These are phyloP conservation scores for Mortierella sp. DNA, from an alignment of 371 early-diverging fungal species.

Conservation along the genomic window DNA sequence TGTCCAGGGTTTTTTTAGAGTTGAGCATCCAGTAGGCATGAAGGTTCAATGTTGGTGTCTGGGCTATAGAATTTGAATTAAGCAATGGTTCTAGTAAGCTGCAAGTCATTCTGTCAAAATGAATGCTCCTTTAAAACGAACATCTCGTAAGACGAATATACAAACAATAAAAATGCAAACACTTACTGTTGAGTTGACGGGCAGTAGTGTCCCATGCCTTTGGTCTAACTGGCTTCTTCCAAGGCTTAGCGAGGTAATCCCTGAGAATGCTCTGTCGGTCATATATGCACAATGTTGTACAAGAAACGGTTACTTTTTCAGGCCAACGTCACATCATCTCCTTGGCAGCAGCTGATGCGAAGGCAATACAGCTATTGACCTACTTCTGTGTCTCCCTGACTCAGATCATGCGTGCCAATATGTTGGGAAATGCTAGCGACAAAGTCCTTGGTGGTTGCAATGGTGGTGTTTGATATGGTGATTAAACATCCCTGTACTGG, in stretches of 20 bases:
- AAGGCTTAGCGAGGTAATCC: background rate
- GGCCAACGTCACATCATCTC: background rate
- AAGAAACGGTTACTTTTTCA: background rate
- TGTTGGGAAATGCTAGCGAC: conserved; percentile 19
- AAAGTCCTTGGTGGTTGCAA: conserved; percentile 10
- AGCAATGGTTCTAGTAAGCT: background rate
- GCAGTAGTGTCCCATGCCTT: background rate
- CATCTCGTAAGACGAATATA: background rate
- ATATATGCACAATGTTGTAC: background rate
- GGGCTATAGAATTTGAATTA: background rate
- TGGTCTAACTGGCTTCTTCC: background rate
- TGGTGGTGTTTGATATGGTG: conserved; percentile 10
- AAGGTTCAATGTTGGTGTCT: background rate
- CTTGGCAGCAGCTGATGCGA: background rate
- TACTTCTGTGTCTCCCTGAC: conserved; percentile 1
- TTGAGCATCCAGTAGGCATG: conserved; percentile 5
- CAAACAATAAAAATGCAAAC: background rate
- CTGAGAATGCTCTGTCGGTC: background rate
- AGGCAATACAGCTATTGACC: background rate
- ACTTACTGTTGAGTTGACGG: background rate
- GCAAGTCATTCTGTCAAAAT: background rate
- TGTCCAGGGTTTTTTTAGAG: background rate
- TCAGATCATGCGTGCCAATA: conserved; percentile 28
- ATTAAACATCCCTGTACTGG: conserved; percentile 25
- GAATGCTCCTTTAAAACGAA: background rate